phyloP scores from a whole-genome alignment of 2,329 filamentous ascomycete genomes.

The Sphaceloma murrayae region DNA sequence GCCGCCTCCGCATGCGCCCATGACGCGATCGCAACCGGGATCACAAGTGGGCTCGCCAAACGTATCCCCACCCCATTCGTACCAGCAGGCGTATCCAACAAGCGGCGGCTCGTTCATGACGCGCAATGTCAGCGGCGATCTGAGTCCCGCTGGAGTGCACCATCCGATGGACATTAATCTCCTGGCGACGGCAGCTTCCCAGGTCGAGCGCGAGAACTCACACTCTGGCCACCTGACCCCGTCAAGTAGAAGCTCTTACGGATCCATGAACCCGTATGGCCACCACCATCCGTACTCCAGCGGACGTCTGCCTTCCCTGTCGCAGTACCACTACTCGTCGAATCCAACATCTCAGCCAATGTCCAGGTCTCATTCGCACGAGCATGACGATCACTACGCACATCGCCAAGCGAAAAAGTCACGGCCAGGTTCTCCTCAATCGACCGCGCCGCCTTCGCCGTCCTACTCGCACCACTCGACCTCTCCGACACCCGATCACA shows the following conservation, averaged over 20 bases:
- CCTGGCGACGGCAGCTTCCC: slow-evolving; percentile 58
- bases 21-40: slow-evolving; percentile 77
- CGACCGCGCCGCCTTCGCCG: slow-evolving; percentile 88
- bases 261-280: slow-evolving; percentile 32
- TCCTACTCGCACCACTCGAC: slow-evolving; percentile 94
- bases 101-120: slow-evolving; percentile 50
- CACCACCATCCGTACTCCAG: slow-evolving; percentile 44
- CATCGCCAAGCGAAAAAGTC: slow-evolving; percentile 78
- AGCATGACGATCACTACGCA: slow-evolving; percentile 70
- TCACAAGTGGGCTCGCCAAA: slow-evolving; percentile 88
- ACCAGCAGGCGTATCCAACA: slow-evolving; percentile 48
- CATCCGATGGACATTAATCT: slow-evolving; percentile 55
- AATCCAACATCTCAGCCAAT: slow-evolving; percentile 58
- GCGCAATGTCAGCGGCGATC: slow-evolving; percentile 42
- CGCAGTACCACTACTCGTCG: slow-evolving; percentile 57
- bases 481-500: slow-evolving; percentile 93
- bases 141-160: slow-evolving; percentile 40
- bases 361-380: slow-evolving; percentile 77
- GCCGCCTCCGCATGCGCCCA: slow-evolving; percentile 65
- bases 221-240: slow-evolving; percentile 32
- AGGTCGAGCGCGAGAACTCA: slow-evolving; percentile 55
- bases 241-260: slow-evolving; percentile 23
- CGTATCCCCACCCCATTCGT: slow-evolving; percentile 88
- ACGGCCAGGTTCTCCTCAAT: slow-evolving; percentile 85
- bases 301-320: slow-evolving; percentile 63